Evolutionary conservation across 441 rosid genomes (phyloP), one percentile per base, ranked within the genome.

Genomic region (Manihot esculenta): DNA sequence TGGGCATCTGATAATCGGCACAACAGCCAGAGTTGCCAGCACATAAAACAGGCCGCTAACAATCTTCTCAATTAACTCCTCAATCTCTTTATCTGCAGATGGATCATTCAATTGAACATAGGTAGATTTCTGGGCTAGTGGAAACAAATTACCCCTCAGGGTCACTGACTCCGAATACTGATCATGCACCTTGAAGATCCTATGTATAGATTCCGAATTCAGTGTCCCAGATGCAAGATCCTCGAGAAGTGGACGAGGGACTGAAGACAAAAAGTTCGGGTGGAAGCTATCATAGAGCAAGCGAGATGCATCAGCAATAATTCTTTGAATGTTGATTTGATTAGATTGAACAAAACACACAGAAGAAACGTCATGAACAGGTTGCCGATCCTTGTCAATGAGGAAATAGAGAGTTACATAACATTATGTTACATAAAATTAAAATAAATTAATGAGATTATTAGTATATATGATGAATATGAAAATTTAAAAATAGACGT

Each of bases 101-200:
- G 98, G 99, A 82, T 94, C 99, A 80, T 94, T 94, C 85, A 94
- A 59, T 47, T 91, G 99, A 62, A 94, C 92, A 79, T 87, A 92
- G 26, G 83, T 76, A 75, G 85, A 79, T 64, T 88, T 84, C 78
- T 92, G 97, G 4, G 96, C 92, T 78, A 92, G 74, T 0, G 98
- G 91, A 78, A 94, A 94, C 84, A 92, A 76, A 65, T 84, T 85
- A 79, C 92, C 94, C 81, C 92, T 96, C 76, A 94, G 72, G 0
- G 93, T 91, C 69, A 92, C 93, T 77, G 92, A 94, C 87, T 92
- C 99, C 79, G 91, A 80, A 78, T 90, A 88, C 88, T 92, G 99
- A 67, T 94, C 99, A 78, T 88, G 89, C 70, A 94, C 88, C 78
- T 91, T 94, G 0, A 89, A 81, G 57, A 94, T 83, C 83, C 83